Conservation (phyloP, 108 stramenopile species). For the Pseudonitzschia delicatissima region DNA sequence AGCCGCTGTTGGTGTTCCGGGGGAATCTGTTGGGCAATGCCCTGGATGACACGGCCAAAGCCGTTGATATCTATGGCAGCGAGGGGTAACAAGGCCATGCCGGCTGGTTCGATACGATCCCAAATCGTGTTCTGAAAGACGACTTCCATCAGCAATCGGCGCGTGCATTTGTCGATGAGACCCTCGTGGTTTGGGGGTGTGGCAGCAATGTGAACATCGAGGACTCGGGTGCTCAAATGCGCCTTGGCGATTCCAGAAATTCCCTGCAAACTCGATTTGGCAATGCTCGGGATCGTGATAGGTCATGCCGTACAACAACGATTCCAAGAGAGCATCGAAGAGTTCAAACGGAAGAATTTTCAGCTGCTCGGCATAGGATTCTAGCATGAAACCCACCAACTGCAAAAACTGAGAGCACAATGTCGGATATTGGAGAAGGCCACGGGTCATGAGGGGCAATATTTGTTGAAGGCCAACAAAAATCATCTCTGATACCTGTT, state of each 20-base stretch:
- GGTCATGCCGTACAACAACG: conserved; percentile 83
- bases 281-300: conserved; percentile 65
- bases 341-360: conserved; percentile 69
- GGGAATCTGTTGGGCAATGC: conserved; percentile 52
- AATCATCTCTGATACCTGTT: conserved; percentile 79
- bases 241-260: conserved; percentile 66
- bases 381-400: conserved; percentile 81
- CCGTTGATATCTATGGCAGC: conserved; percentile 62
- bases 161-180: conserved; percentile 57
- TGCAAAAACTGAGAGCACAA: conserved; percentile 76
- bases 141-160: conserved; percentile 66
- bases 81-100: conserved; percentile 56
- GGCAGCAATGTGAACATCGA: conserved; percentile 27
- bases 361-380: conserved; percentile 84
- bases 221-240: conserved; percentile 42
- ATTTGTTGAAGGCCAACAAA: conserved; percentile 87
- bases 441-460: conserved; percentile 82
- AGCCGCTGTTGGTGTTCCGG: conserved; percentile 56
- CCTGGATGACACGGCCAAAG: conserved; percentile 58
- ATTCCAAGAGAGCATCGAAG: conserved; percentile 76
- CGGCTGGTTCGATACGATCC: conserved; percentile 80
- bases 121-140: conserved; percentile 72
- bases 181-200: conserved; percentile 26
- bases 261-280: conserved; percentile 73
- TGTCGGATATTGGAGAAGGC: conserved; percentile 76